Evolutionary conservation across 2,329 filamentous ascomycete genomes (phyloP).

Genomic region (Coniella lustricola): DNA sequence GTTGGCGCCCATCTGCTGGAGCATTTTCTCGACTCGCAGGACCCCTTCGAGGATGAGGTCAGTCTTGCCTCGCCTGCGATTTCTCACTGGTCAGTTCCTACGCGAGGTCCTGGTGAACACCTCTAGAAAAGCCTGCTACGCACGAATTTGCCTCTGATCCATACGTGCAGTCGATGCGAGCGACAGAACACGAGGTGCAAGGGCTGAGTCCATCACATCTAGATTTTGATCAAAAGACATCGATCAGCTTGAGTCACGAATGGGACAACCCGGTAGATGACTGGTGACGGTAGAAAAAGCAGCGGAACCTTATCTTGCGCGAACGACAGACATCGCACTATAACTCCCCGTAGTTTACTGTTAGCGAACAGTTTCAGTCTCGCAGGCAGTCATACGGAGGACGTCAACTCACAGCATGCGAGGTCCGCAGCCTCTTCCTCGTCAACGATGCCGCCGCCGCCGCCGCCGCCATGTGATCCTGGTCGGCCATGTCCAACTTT

Average conservation of each 20-base stretch:
- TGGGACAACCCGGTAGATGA: neutral
- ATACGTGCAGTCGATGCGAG: conserved; percentile 33
- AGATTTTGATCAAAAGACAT: neutral
- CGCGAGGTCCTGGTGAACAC: neutral
- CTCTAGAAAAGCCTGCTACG: conserved; percentile 15
- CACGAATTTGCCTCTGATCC: conserved; percentile 38
- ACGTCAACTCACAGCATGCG: conserved; percentile 31
- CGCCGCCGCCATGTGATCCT: conserved; percentile 4
- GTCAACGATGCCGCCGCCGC: conserved; percentile 23
- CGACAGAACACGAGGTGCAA: conserved; percentile 32
- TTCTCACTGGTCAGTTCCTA: neutral
- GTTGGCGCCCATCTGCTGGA: conserved; percentile 37
- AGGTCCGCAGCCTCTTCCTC: conserved; percentile 35
- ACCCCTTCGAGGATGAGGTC: conserved; percentile 46
- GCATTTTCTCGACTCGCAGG: conserved; percentile 37
- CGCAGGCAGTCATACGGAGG: too few relatives aligned
- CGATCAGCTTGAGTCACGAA: conserved; percentile 5
- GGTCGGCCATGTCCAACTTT: conserved; percentile 24
- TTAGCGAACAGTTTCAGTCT: too few relatives aligned
- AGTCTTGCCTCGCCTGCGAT: conserved; percentile 38
- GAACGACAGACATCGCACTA: conserved; percentile 42
- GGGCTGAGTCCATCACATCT: conserved; percentile 43
- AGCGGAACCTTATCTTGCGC: conserved; percentile 37
- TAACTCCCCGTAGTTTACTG: conserved; percentile 8
- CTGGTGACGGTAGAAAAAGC: neutral